A percentile compares a stretch with the other conserved stretches of the same genome.
Conservation (phyloP, 1,284 basidiomycete species). For the Tetrapyrgos nigripes region DNA sequence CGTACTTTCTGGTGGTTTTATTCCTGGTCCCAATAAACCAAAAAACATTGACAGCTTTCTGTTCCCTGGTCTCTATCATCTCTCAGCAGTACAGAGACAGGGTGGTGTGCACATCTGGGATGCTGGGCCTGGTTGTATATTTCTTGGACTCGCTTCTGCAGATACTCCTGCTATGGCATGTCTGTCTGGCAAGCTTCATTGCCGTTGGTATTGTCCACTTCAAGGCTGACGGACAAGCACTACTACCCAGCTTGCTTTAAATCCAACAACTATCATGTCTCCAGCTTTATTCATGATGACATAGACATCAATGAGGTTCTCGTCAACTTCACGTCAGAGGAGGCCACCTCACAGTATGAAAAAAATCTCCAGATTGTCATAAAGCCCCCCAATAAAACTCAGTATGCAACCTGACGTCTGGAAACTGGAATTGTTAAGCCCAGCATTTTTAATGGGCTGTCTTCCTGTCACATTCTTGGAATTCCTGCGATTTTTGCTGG, state of each 20-base stretch:
- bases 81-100: constrained; percentile 28
- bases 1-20: constrained; percentile 21
- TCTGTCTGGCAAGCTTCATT: constrained; percentile 40
- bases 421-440: constrained; percentile 10
- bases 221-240: constrained; percentile 38
- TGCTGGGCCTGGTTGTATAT: constrained; percentile 18
- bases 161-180: constrained; percentile 34
- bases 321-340: neutral
- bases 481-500: constrained; percentile 22
- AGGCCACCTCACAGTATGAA: neutral
- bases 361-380: neutral
- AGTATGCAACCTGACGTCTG: constrained; percentile 3
- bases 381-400: neutral
- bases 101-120: constrained; percentile 26
- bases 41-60: constrained; percentile 38
- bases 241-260: constrained; percentile 39
- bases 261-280: constrained; percentile 28
- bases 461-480: neutral
- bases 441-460: constrained; percentile 8
- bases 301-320: constrained; percentile 13
- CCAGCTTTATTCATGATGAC: constrained; percentile 34
- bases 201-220: constrained; percentile 37
- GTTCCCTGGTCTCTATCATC: constrained; percentile 33
- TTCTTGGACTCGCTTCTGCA: constrained; percentile 28
- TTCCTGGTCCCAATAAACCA: constrained; percentile 37